phyloP scores from a whole-genome alignment of 2,329 filamentous ascomycete genomes.

The Helicocarpus griseus region DNA sequence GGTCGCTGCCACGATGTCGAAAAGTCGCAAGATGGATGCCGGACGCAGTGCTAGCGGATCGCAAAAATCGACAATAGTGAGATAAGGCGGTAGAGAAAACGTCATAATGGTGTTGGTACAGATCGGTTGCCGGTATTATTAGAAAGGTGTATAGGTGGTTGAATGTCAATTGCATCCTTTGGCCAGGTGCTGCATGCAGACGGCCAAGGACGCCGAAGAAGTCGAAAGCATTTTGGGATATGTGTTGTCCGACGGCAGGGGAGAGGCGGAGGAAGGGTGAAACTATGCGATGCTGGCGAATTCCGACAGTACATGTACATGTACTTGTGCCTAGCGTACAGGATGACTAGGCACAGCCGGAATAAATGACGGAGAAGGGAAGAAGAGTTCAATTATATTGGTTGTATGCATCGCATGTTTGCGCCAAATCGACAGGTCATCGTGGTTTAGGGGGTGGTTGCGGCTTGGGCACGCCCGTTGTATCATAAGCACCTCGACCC shows the following conservation, averaged over 20 bases:
- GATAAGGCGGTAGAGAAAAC: background rate
- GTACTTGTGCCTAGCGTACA: background rate
- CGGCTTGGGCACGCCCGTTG: slow-evolving; percentile 42
- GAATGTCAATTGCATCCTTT: background rate
- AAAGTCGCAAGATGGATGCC: background rate
- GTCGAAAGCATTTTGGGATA: background rate
- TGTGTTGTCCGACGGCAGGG: background rate
- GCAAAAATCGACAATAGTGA: background rate
- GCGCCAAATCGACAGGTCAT: slow-evolving; percentile 11
- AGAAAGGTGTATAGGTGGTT: slow-evolving; percentile 1
- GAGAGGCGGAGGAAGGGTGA: background rate
- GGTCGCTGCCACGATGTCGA: background rate
- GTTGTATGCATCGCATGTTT: slow-evolving; percentile 5
- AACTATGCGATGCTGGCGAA: background rate
- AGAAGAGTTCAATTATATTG: background rate
- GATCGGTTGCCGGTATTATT: slow-evolving; percentile 1
- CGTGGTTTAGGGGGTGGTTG: slow-evolving; percentile 34
- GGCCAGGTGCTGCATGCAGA: background rate
- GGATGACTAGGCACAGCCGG: background rate
- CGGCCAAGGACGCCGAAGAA: background rate
- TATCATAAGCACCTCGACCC: slow-evolving; percentile 44
- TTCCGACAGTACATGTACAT: background rate
- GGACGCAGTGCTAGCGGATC: background rate
- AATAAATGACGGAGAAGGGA: background rate
- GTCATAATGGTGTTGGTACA: slow-evolving; percentile 4